Percentiles rank a stretch among this genome's conserved stretches.
Conservation (phyloP, 129 eudicot genomes). For the Lactuca sativa region DNA sequence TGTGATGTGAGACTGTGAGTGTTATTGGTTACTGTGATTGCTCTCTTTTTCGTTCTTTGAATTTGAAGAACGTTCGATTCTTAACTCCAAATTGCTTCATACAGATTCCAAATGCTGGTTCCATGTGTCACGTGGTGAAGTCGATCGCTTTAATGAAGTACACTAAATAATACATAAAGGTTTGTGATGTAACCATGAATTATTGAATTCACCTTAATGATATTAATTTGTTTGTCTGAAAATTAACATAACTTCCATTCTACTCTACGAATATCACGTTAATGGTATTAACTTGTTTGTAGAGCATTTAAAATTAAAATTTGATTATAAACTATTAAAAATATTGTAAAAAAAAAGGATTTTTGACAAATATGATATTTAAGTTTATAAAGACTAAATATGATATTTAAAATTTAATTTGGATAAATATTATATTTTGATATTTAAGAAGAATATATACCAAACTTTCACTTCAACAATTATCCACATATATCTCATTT, state of each 20-base stretch:
- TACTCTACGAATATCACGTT: background rate
- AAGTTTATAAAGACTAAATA: too few relatives aligned
- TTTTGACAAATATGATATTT: too few relatives aligned
- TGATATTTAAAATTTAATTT: too few relatives aligned
- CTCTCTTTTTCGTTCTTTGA: slow-evolving; percentile 3
- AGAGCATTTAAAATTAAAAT: too few relatives aligned
- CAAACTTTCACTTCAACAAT: too few relatives aligned
- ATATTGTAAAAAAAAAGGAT: too few relatives aligned
- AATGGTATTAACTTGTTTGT: background rate
- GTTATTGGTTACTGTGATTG: slow-evolving; percentile 46
- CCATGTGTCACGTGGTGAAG: slow-evolving; percentile 18
- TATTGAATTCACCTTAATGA: background rate
- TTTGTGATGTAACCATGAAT: background rate
- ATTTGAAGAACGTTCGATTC: slow-evolving; percentile 18
- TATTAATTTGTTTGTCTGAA: background rate
- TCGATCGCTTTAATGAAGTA: background rate
- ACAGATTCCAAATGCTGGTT: background rate
- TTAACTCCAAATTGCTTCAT: slow-evolving; percentile 16
- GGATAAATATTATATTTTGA: too few relatives aligned
- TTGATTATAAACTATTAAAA: too few relatives aligned
- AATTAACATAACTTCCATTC: too few relatives aligned
- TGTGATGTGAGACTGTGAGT: background rate
- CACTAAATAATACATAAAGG: background rate
- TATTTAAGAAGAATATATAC: too few relatives aligned
- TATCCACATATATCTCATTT: too few relatives aligned